phyloP scores from a whole-genome alignment of 2,329 filamentous ascomycete species.

The Phoma sp. region DNA sequence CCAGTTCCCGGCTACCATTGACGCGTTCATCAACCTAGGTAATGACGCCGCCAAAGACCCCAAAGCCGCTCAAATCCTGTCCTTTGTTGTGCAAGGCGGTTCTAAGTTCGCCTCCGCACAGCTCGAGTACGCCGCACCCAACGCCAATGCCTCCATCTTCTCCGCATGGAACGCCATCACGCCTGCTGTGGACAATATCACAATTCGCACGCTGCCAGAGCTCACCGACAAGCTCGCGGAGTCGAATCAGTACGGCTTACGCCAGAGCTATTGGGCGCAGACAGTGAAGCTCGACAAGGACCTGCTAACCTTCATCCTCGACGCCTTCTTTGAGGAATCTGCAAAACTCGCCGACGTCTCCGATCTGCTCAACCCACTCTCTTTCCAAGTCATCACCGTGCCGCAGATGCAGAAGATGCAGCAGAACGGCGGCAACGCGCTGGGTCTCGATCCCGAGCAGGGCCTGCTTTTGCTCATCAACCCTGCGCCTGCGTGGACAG shows the following conservation, averaged over 20 bases:
- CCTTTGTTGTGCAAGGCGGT: conserved; percentile 26
- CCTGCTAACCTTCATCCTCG: conserved; percentile 16
- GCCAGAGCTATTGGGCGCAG: conserved; percentile 20
- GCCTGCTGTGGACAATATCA: conserved; percentile 30
- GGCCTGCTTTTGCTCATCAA: conserved; percentile 29
- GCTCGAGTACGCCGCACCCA: conserved; percentile 35
- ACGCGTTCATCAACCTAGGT: conserved; percentile 26
- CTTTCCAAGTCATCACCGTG: conserved; percentile 18
- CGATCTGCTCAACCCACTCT: conserved; percentile 1
- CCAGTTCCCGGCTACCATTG: conserved; percentile 20
- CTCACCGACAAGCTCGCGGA: conserved; percentile 23
- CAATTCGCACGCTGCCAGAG: conserved; percentile 28
- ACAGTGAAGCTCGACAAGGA: conserved; percentile 22
- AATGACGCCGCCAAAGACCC: conserved; percentile 22
- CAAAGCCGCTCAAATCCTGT: conserved; percentile 28
- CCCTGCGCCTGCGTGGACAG: conserved; percentile 24
- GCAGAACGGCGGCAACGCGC: conserved; percentile 25
- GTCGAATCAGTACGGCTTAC: conserved; percentile 1
- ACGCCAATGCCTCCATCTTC: conserved; percentile 31
- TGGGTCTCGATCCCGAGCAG: conserved; percentile 23
- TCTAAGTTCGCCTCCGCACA: conserved; percentile 29
- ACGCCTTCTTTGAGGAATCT: conserved; percentile 17
- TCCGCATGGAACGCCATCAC: conserved; percentile 36
- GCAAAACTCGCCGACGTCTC: not conserved
- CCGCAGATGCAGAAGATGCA: conserved; percentile 28